Evolutionary conservation across 2,329 filamentous ascomycete genomes (phyloP).

Genomic region (Trichoderma pleuroti): DNA sequence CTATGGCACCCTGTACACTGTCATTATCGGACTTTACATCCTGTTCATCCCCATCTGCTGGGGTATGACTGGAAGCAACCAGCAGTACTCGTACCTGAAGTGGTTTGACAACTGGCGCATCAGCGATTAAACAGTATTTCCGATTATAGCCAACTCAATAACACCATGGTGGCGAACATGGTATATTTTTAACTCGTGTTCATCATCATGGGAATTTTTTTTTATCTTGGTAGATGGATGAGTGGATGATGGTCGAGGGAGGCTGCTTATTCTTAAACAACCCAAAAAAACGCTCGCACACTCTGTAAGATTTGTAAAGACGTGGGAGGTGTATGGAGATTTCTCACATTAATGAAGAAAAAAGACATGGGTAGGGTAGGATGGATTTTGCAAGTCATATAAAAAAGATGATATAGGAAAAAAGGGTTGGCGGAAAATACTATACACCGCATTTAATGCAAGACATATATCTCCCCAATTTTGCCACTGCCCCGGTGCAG

Average conservation of each 20-base stretch:
- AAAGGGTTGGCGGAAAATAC: slow-evolving; percentile 22
- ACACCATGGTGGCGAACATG: background rate
- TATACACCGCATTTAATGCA: slow-evolving; percentile 31
- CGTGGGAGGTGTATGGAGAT: slow-evolving; percentile 19
- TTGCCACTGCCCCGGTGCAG: background rate
- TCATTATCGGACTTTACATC: slow-evolving; percentile 78
- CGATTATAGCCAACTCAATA: background rate
- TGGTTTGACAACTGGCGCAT: slow-evolving; percentile 90
- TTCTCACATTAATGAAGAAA: slow-evolving; percentile 25
- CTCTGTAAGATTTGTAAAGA: slow-evolving; percentile 21
- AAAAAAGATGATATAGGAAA: slow-evolving; percentile 14
- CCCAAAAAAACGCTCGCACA: background rate
- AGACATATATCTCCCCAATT: slow-evolving; percentile 25
- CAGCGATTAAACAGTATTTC: slow-evolving; percentile 50
- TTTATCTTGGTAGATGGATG: background rate
- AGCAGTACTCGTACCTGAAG: slow-evolving; percentile 85
- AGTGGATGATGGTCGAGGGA: background rate
- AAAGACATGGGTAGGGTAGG: slow-evolving; percentile 14
- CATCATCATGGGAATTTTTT: background rate
- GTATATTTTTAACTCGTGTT: background rate
- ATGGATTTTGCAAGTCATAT: slow-evolving; percentile 12
- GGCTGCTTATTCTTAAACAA: slow-evolving; percentile 8
- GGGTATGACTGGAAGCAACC: slow-evolving; percentile 84
- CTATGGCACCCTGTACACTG: slow-evolving; percentile 71
- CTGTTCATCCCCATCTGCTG: slow-evolving; percentile 93